Conservation (phyloP, 2,329 filamentous ascomycete genomes). For the Aspergillus luchuensis region DNA sequence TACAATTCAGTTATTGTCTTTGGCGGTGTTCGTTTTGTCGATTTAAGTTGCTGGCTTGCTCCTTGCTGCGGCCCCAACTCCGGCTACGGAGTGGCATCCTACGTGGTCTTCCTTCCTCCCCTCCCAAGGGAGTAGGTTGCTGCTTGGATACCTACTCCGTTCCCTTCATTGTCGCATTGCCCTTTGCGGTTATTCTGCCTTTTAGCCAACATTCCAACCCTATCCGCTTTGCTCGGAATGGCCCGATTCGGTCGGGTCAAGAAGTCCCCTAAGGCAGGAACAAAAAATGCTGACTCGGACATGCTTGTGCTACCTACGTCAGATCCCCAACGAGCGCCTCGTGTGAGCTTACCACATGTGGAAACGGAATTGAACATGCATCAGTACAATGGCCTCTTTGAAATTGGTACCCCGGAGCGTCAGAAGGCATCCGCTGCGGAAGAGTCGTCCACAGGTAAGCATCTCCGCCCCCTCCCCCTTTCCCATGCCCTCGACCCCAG, state of each 20-base stretch:
- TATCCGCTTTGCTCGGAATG: conserved; percentile 27
- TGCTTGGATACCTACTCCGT: neutral
- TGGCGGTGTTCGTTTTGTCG: neutral
- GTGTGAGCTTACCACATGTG: conserved; percentile 43
- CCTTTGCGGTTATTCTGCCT: conserved; percentile 8
- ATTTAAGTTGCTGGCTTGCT: neutral
- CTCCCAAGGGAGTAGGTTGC: neutral
- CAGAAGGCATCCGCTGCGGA: conserved; percentile 25
- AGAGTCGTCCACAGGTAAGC: conserved; percentile 30
- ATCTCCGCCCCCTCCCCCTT: neutral
- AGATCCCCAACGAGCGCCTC: conserved; percentile 34
- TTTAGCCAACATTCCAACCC: conserved; percentile 18
- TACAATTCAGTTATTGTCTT: neutral
- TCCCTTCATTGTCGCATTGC: conserved; percentile 13
- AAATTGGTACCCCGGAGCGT: conserved; percentile 28
- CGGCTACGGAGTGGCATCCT: neutral
- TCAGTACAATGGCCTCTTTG: conserved; percentile 44
- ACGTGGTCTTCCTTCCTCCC: neutral
- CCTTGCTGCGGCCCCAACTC: conserved; percentile 9
- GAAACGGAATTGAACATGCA: conserved; percentile 48
- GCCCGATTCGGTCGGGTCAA: conserved; percentile 34
- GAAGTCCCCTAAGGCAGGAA: conserved; percentile 27
- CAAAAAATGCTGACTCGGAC: conserved; percentile 31
- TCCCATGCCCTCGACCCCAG: neutral
- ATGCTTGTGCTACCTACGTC: conserved; percentile 22